These are phyloP conservation scores for Ascochyta koolunga DNA, from an alignment of 2,329 filamentous ascomycete genomes.

Conservation along the genomic window DNA sequence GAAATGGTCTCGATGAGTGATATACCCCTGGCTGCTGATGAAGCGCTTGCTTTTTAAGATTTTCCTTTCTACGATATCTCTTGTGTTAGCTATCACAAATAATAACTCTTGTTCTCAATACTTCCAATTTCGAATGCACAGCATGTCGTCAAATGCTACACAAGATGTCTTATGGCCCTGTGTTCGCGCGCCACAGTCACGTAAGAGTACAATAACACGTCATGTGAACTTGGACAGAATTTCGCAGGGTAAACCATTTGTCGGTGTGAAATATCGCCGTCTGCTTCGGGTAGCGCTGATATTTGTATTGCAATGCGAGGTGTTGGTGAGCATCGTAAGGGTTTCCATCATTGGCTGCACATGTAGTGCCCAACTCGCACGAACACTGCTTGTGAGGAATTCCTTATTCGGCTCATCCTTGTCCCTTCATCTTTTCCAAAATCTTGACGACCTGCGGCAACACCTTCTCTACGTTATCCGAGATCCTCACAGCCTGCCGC, in stretches of 20 bases:
- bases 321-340: neutral
- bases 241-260: neutral
- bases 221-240: neutral
- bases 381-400: neutral
- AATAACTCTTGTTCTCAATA: neutral
- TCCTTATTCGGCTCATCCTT: neutral
- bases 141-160: neutral
- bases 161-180: neutral
- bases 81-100: neutral
- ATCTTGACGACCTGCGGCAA: constrained; percentile 38
- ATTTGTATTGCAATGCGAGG: neutral
- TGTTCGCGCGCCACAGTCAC: neutral
- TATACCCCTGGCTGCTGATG: neutral
- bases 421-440: constrained; percentile 24
- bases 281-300: neutral
- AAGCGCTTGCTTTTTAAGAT: neutral
- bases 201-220: neutral
- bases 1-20: neutral
- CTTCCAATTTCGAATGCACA: neutral
- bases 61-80: neutral
- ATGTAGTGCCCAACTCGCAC: neutral
- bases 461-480: constrained; percentile 49
- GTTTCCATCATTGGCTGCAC: neutral
- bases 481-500: constrained; percentile 47
- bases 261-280: neutral